Evolutionary conservation across 2,329 filamentous ascomycete genomes (phyloP), one percentile per base, ranked within the genome.

Genomic region (Penicillium thymicola): DNA sequence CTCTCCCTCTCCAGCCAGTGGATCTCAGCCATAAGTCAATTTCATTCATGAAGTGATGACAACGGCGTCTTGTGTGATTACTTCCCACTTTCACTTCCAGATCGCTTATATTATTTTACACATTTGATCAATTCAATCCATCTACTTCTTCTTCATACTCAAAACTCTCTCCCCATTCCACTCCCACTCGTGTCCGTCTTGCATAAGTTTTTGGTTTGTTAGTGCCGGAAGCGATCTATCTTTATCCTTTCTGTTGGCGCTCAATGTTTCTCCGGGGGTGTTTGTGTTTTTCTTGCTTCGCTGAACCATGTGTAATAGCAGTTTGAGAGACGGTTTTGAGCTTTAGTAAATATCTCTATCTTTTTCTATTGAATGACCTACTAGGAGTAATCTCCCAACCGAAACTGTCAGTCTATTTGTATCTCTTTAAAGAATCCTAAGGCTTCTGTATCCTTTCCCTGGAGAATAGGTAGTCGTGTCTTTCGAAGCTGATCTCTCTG

Each of bases 1-100:
- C n/a, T 48, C 51, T 11, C 51, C 58, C 30, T 64, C 62, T 10
- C 46, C 58, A 25, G 57, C 51, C 32, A 43, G 50, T n/a, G 60
- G 57, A 34, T 21, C 58, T 30, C 56, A 60, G 56, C 48, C 57
- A 54, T 60, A 59, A 59, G 58, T 59, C 38, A 53, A 36, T 45
- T 36, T 57, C 38, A 32, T 45, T 62, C 53, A 64, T 55, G 62
- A 62, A 61, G 51, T 62, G 45, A 66, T 59, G 64, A 59, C 57
- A 49, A 45, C 37, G 55, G 56, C 52, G 61, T 59, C 56, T 27
- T 43, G 54, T 42, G 56, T 60, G 54, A 38, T 59, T 49, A 51
- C 49, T 47, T 36, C 23, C 14, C 18, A 40, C 47, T 32, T 53
- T 53, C 54, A 45, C 44, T 57, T 61, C 41, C 45, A 59, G 59